Conservation (phyloP, 768 basidiomycete genomes). For the Tricholoma flavovirens region DNA sequence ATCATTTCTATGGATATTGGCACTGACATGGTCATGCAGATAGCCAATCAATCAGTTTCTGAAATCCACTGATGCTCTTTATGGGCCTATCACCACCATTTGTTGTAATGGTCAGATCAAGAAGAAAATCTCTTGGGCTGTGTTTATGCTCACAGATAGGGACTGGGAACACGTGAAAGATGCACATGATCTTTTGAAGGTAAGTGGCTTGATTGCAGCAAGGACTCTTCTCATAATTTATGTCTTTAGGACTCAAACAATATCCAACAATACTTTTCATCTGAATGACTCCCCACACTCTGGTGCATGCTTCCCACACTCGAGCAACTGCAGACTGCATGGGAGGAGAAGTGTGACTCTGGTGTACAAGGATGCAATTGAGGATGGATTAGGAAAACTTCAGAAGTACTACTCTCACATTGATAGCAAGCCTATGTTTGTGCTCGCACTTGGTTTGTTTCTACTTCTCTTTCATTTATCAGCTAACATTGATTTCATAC, state of each 20-base stretch:
- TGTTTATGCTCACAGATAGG: conserved; percentile 12
- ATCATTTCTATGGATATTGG: background rate
- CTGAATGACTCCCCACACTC: conserved; percentile 19
- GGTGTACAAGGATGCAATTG: conserved; percentile 6
- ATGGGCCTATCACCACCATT: conserved; percentile 24
- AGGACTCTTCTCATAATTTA: conserved; percentile 9
- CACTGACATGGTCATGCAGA: background rate
- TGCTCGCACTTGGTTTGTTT: conserved; percentile 11
- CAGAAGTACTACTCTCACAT: conserved; percentile 9
- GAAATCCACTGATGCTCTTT: conserved; percentile 18
- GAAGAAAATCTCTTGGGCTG: conserved; percentile 23
- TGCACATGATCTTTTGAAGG: background rate
- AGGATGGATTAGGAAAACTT: conserved; percentile 11
- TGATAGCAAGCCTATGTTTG: conserved; percentile 10
- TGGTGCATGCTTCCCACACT: conserved; percentile 19
- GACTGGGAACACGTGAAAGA: conserved; percentile 20
- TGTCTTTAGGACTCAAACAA: conserved; percentile 17
- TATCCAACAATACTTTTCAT: conserved; percentile 19
- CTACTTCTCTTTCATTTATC: background rate
- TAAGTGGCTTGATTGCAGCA: background rate
- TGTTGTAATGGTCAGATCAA: conserved; percentile 6
- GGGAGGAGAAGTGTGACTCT: conserved; percentile 8
- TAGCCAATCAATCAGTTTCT: conserved; percentile 12
- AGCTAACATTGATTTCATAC: background rate
- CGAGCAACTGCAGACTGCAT: conserved; percentile 15